Percentiles rank a stretch among this genome's conserved stretches.
These are phyloP conservation scores for Ceratocystis lukuohia DNA, from an alignment of 2,329 filamentous ascomycete species.

Conservation along the genomic window DNA sequence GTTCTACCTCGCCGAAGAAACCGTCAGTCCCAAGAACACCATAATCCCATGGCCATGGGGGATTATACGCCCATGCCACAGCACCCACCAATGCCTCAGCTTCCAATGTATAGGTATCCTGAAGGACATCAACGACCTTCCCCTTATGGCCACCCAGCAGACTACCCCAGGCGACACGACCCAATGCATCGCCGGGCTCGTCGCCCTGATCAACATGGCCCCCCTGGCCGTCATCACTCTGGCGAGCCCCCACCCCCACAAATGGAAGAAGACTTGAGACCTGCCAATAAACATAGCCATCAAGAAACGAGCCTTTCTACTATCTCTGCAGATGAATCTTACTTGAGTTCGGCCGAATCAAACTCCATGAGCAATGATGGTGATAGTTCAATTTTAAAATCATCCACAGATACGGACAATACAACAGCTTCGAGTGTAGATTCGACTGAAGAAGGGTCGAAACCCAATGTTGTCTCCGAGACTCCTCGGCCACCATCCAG, in stretches of 20 bases:
- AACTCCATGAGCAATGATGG: neutral
- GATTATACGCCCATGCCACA: no score
- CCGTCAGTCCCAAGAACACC: neutral
- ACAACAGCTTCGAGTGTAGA: neutral
- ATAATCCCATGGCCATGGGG: neutral
- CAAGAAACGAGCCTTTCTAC: neutral
- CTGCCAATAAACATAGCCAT: neutral
- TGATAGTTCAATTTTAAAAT: neutral
- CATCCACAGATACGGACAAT: neutral
- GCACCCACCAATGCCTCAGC: neutral
- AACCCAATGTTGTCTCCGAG: neutral
- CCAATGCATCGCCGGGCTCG: neutral
- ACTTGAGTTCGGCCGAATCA: neutral
- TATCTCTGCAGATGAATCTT: neutral
- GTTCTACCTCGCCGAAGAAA: neutral
- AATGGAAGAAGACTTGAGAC: neutral
- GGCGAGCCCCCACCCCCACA: neutral
- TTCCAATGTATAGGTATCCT: neutral
- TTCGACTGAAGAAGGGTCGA: neutral
- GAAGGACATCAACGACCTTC: neutral
- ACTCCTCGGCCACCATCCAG: slow-evolving; percentile 3
- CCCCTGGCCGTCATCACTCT: neutral
- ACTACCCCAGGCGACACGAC: neutral
- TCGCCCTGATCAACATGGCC: neutral
- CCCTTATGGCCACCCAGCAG: neutral